Evolutionary conservation across 805 yeast species (phyloP), one percentile per base, ranked within the genome.

Genomic region (Hyphopichia homilentoma): DNA sequence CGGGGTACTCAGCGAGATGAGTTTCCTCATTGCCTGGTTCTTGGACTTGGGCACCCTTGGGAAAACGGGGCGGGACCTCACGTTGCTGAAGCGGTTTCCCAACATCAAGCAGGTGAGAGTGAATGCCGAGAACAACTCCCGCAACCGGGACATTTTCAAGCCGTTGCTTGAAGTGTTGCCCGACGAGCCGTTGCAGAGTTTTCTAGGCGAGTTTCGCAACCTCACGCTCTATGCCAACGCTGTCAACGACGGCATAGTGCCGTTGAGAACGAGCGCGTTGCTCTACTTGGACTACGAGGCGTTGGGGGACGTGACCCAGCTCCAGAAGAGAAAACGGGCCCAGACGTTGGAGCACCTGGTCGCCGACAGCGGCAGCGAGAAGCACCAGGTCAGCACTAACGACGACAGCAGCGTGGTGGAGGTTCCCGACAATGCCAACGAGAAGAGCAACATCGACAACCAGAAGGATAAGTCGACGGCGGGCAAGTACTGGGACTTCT

Each of bases 191-290:
- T 44, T 66, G n/a, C 60, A 50, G 26, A 28, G 42, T 4, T 57
- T 59, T 28, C 38, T 67, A 18, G 40, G 34, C 4, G 30, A 41
- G 27, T 67, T 67, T 33, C 45, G 47, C 18, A 56, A 53, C 37
- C 52, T 65, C 22, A 60, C 68, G 2, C 39, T 65, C 4, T 67
- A 67, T 40, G 72, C 73, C 12, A 67, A 67, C 41, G 68, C 69
- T 4, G 50, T 67, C 11, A 65, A 66, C 34, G 73, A 67, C 38
- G 73, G 73, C 2, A 66, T 67, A 14, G 72, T 65, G 1, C 73
- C 73, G 2, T 48, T 67, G 20, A 45, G 73, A 29, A 67, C 73
- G 1, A 52, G 68, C 20, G 67, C 70, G 1, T 47, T 67, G 32
- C 45, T 67, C 14, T 67, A 65, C 33, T 44, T 67, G 32, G 73